Base-by-base conservation (phyloP, 2,329 filamentous ascomycete genomes). In the Calonectria ilicicola region DNA sequence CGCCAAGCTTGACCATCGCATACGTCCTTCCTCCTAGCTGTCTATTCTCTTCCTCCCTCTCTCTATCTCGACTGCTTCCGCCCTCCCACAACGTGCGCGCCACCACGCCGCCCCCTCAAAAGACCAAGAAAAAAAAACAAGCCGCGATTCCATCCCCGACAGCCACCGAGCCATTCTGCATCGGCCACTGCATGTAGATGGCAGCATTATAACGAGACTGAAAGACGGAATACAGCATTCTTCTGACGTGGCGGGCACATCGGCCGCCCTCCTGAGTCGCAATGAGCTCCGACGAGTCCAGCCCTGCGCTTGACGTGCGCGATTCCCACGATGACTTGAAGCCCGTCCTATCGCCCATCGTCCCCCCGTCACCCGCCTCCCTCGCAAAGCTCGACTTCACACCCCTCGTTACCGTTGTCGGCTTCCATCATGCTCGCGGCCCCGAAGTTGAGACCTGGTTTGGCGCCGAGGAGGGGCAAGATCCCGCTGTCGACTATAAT, bases 391-490 rank as follows among this genome's bases (percentile, higher is more conserved):
- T 78, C 12, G 85, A 85, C 72, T 93, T 93, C 82, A 86, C 87
- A 69, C 94, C 94, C 53, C 88, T 96, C 81, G 93, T 96, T 62
- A 91, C 93, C 75, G 93, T 96, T 72, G 93, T 96, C 79, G 94
- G 93, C 83, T 96, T 96, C 82, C 94, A 96, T 84, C 94, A 96
- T 88, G 93, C 94, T 67, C 89, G 91, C 82, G 97, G 97, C 10
- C 97, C 97, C 38, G 97, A 99, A 86, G 94, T 98, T 69, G 96
- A 98, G 86, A 91, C 89, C 80, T 98, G 96, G 94, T 95, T 98
- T 81, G 95, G 95, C 74, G 91, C 85, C 32, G 84, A 92, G 23
- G 92, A 96, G 78, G 94, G 92, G 67, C 88, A 86, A 71, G 95
- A 98, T 84, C 95, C 96, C 14, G 94, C 94, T 4, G 87, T 85